These are phyloP conservation scores for Scolecobasidium constrictum DNA, from an alignment of 2,329 filamentous ascomycete species.

Conservation along the genomic window DNA sequence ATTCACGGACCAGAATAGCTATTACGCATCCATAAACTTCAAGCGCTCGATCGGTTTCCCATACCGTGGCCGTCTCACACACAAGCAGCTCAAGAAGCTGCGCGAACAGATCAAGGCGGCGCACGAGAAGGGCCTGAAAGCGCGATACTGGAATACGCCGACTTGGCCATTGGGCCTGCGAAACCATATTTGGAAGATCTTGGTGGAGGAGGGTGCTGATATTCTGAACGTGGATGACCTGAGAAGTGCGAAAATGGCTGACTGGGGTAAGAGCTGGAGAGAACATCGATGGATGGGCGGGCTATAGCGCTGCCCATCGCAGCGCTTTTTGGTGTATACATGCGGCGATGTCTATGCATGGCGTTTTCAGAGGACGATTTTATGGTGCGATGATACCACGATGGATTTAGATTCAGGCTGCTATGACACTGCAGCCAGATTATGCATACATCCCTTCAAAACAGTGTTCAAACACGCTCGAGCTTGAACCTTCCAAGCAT, in stretches of 20 bases:
- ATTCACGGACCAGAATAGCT: constrained; percentile 48
- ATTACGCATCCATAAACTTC: constrained; percentile 55
- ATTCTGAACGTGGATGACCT: constrained; percentile 50
- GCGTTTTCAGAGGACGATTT: too few species aligned
- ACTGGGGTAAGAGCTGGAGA: constrained; percentile 29
- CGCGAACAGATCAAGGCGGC: constrained; percentile 42
- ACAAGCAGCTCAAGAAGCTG: constrained; percentile 34
- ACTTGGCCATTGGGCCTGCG: constrained; percentile 43
- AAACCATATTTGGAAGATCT: constrained; percentile 43
- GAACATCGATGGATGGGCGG: neutral
- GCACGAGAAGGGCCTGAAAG: constrained; percentile 40
- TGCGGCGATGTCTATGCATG: too few species aligned
- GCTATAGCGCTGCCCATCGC: too few species aligned
- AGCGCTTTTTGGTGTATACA: too few species aligned
- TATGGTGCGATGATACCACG: too few species aligned
- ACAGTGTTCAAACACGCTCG: too few species aligned
- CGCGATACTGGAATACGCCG: constrained; percentile 46
- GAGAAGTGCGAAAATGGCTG: constrained; percentile 32
- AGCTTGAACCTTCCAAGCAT: too few species aligned
- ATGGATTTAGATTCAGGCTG: too few species aligned
- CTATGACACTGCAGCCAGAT: too few species aligned
- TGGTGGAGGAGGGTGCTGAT: constrained; percentile 44
- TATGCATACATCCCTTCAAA: too few species aligned
- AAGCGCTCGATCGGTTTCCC: constrained; percentile 39
- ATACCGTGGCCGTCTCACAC: constrained; percentile 36